phyloP scores from a whole-genome alignment of 768 basidiomycete species.

The Russula sp. region DNA sequence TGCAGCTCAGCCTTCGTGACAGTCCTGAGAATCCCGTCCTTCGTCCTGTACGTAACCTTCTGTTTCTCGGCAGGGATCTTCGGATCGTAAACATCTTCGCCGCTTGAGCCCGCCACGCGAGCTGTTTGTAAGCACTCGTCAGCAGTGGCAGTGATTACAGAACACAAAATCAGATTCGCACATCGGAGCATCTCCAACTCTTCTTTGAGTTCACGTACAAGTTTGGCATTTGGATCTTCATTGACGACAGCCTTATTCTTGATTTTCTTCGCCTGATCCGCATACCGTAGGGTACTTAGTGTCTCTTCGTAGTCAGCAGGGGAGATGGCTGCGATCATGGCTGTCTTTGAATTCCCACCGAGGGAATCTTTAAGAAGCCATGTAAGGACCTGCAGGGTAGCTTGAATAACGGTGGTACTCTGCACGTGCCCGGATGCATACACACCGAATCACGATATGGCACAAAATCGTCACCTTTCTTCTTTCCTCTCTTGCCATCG shows the following conservation, averaged over 20 bases:
- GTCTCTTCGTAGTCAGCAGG: constrained; percentile 99
- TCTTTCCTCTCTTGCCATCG: constrained; percentile 64
- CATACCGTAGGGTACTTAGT: constrained; percentile 92
- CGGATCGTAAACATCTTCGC: constrained; percentile 81
- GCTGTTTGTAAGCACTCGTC: constrained; percentile 41
- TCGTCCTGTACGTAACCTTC: constrained; percentile 90
- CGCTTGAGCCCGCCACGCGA: constrained; percentile 64
- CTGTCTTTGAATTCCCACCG: constrained; percentile 96
- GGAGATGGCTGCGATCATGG: constrained; percentile 98
- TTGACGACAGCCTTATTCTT: constrained; percentile 99
- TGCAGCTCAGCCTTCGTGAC: constrained; percentile 97
- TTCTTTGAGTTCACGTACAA: constrained; percentile 98
- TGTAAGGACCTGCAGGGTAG: constrained; percentile 70
- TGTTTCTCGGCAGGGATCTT: constrained; percentile 90
- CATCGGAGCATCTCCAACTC: constrained; percentile 91
- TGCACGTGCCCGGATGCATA: constrained; percentile 21
- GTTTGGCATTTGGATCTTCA: constrained; percentile 98
- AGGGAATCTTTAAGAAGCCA: constrained; percentile 98
- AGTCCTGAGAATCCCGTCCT: constrained; percentile 90
- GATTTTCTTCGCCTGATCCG: constrained; percentile 99
- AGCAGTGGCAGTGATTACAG: constrained; percentile 20
- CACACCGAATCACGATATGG: constrained; percentile 96
- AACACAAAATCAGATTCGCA: constrained; percentile 37
- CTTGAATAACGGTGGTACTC: not conserved
- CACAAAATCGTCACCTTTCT: constrained; percentile 88